Base-by-base conservation (phyloP, 805 yeast species). In the Kregervanrija fluxuum region DNA sequence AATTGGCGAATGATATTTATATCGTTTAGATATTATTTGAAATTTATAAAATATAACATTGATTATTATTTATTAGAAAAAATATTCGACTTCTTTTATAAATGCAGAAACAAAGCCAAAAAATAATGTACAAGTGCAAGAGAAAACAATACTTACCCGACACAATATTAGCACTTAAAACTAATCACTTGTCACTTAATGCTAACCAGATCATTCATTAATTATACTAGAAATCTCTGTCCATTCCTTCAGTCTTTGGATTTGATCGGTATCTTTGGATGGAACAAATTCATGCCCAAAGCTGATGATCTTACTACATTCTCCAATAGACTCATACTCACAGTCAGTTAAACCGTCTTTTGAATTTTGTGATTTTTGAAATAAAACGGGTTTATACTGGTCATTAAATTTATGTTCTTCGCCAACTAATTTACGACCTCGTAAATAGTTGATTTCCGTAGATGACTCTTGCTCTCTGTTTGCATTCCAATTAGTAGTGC, bases 361-460 rank as follows among this genome's bases (percentile, higher is more conserved):
- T 38, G 45, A 37, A 50, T 42, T 43, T 8, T 39, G 43, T 17
- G 39, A 35, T 32, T 35, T 36, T 30, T 39, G 14, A n/a, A 48
- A 33, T 12, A 45, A 10, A 11, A 39, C 33, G 8, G 39, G 34
- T 3, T 35, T 15, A 15, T 43, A 40, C 6, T 28, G 14, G 11
- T 30, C 10, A 2, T 37, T 33, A 10, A 32, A 30, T 12, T 38
- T 31, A 40, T 39, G 22, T 8, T 33, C 35, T n/a, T 17, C 33
- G 1, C 52, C 50, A 3, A 50, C 33, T 6, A 50, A 22, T 28
- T 46, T 42, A 12, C 52, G 40, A 3, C 54, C 54, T 15, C 54
- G 48, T 22, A 50, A 39, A 32, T 46, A 50, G 28, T 45, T 47
- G 3, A 43, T 35, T 13, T 30, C 22, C 34, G 12, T 30, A 38